Conservation (phyloP, 2,329 filamentous ascomycete genomes). For the Monilinia polystroma region DNA sequence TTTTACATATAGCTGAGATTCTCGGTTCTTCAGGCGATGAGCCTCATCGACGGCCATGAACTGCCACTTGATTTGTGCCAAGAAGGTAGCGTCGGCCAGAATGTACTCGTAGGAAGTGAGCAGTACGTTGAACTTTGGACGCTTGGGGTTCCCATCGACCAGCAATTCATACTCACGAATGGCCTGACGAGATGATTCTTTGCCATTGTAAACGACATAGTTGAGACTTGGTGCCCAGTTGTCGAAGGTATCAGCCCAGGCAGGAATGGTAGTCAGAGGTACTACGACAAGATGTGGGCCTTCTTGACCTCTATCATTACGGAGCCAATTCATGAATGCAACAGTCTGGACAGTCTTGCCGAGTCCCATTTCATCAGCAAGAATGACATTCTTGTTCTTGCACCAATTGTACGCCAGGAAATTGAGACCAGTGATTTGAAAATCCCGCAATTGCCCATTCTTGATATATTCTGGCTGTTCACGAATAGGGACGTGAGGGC, state of each 20-base stretch:
- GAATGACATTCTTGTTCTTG: constrained; percentile 88
- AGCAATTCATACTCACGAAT: constrained; percentile 90
- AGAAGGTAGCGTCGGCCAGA: constrained; percentile 76
- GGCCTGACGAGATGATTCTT: constrained; percentile 78
- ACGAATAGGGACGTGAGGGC: constrained; percentile 69
- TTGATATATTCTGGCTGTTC: constrained; percentile 81
- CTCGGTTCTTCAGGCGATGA: constrained; percentile 92
- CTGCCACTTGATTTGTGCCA: constrained; percentile 94
- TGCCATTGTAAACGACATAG: constrained; percentile 94
- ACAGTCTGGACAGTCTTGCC: constrained; percentile 98
- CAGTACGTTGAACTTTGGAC: constrained; percentile 95
- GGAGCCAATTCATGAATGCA: constrained; percentile 94
- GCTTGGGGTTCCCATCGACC: constrained; percentile 79
- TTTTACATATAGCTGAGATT: constrained; percentile 87
- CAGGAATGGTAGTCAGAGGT: constrained; percentile 92
- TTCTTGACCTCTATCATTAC: constrained; percentile 84
- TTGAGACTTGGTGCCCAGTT: constrained; percentile 94
- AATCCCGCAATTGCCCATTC: constrained; percentile 81
- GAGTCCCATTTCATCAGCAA: constrained; percentile 97
- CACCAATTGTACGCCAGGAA: constrained; percentile 97
- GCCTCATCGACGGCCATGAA: constrained; percentile 95
- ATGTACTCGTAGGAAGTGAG: constrained; percentile 98
- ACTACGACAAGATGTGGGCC: constrained; percentile 97
- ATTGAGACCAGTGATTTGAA: constrained; percentile 91
- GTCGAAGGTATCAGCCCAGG: constrained; percentile 98